Percentiles rank a stretch among this genome's conserved stretches.
Evolutionary conservation across 2,329 filamentous ascomycete species (phyloP).

Genomic region (Colletotrichum navitas): DNA sequence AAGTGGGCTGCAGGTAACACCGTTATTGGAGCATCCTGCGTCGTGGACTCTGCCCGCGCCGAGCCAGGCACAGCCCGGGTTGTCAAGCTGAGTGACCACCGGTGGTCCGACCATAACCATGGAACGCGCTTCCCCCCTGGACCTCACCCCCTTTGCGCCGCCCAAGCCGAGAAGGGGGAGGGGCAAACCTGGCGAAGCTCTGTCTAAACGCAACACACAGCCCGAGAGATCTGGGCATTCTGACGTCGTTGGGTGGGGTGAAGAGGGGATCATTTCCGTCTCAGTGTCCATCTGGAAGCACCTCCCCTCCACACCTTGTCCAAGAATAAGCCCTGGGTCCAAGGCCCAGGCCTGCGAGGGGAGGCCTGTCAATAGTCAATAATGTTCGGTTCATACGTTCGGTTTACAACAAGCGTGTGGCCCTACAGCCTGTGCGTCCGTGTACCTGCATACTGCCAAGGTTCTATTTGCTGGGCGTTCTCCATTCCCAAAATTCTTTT

Average conservation of each 20-base stretch:
- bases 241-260: slow-evolving; percentile 36
- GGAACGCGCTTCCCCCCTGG: neutral
- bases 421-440: slow-evolving; percentile 19
- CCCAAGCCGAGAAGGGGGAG: slow-evolving; percentile 6
- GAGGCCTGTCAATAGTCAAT: neutral
- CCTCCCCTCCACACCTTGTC: neutral
- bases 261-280: neutral
- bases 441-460: slow-evolving; percentile 38
- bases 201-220: slow-evolving; percentile 15
- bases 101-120: neutral
- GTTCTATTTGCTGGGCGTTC: neutral
- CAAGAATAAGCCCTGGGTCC: slow-evolving; percentile 2
- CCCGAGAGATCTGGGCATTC: slow-evolving; percentile 6
- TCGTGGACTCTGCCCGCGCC: slow-evolving; percentile 11
- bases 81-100: slow-evolving; percentile 12
- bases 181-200: neutral
- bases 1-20: neutral
- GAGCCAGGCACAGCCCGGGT: slow-evolving; percentile 25
- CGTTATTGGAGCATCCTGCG: neutral
- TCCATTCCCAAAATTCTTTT: neutral
- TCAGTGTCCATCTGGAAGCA: neutral
- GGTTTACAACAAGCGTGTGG: neutral
- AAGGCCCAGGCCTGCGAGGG: neutral
- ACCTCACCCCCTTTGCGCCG: neutral
- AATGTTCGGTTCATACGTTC: neutral